Evolutionary conservation across 306 rosid species (phyloP).

Genomic region (Lotus japonicus): DNA sequence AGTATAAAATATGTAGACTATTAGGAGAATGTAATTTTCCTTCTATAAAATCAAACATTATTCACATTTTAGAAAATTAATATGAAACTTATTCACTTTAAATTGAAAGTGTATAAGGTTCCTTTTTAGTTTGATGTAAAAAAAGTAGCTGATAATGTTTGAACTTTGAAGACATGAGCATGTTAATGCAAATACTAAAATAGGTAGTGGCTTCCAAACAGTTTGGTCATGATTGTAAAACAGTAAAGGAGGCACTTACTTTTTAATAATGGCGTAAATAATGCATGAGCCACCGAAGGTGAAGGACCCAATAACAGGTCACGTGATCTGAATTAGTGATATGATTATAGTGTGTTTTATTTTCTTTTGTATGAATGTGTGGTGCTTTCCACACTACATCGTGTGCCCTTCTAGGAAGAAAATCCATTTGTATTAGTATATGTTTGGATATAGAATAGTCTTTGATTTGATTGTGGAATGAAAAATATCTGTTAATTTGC

Average conservation of each 20-base stretch:
- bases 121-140: not conserved
- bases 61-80: not conserved
- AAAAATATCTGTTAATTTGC: too few relatives aligned
- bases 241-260: not conserved
- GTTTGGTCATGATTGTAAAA: conserved; percentile 19
- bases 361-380: not conserved
- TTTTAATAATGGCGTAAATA: conserved; percentile 19
- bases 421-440: too few relatives aligned
- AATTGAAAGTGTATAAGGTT: not conserved
- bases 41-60: not conserved
- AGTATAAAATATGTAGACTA: too few relatives aligned
- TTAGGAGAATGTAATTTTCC: not conserved
- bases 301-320: conserved; percentile 21
- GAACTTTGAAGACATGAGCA: not conserved
- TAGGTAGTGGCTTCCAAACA: conserved; percentile 17
- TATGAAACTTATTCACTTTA: not conserved
- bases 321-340: conserved; percentile 16
- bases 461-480: too few relatives aligned
- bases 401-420: too few relatives aligned
- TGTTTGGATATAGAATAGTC: too few relatives aligned
- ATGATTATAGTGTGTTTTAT: not conserved
- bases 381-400: not conserved
- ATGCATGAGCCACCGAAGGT: conserved; percentile 19
- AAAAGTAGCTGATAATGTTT: not conserved
- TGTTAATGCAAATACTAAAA: not conserved